These are phyloP conservation scores for Trichoderma virens DNA, from an alignment of 495 filamentous ascomycete genomes.

Conservation along the genomic window DNA sequence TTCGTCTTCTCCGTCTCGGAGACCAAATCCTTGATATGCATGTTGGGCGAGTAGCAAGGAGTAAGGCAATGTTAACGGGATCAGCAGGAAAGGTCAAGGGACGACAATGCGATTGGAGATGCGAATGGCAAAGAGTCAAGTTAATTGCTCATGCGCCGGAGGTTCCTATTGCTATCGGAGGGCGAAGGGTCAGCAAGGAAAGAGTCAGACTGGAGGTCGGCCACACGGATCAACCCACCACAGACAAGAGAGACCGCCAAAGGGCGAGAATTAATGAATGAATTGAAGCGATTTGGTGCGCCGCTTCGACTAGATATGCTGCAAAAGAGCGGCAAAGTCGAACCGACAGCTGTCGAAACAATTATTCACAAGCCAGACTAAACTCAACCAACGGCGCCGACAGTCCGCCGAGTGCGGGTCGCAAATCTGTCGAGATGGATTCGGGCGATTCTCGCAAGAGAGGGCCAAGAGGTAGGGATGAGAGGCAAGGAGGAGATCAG, in stretches of 20 bases:
- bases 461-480: background rate
- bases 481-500: background rate
- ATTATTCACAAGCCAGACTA: background rate
- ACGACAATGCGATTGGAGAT: too few relatives aligned
- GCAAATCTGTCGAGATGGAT: background rate
- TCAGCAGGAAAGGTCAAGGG: background rate
- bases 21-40: constrained; percentile 91
- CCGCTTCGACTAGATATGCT: too few relatives aligned
- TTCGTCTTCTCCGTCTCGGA: constrained; percentile 67
- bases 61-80: background rate
- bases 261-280: background rate
- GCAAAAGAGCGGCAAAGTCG: background rate
- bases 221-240: background rate
- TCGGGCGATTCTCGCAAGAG: background rate
- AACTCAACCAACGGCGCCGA: background rate
- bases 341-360: background rate
- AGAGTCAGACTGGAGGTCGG: background rate
- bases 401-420: constrained; percentile 7
- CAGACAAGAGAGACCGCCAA: background rate
- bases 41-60: too few relatives aligned
- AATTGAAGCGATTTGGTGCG: too few relatives aligned
- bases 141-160: background rate
- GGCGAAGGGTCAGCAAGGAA: background rate
- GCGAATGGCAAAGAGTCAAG: background rate
- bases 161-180: background rate